Evolutionary conservation across 2,329 filamentous ascomycete species (phyloP).

Genomic region (Incumbomyces delicatus): DNA sequence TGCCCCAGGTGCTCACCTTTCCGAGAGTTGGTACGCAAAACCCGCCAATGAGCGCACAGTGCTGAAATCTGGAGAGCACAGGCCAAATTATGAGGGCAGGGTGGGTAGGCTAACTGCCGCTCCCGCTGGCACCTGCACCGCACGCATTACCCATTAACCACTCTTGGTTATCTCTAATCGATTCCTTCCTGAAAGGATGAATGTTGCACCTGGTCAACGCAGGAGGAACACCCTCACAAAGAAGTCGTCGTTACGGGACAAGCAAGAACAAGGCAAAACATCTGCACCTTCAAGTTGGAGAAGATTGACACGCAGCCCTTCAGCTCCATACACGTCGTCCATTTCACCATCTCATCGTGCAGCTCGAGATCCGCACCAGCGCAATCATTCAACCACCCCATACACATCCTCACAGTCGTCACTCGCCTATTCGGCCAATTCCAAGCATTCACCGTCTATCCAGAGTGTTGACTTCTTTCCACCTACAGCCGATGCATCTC

Average conservation of each 20-base stretch:
- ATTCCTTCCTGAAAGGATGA: constrained; percentile 3
- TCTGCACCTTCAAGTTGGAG: background rate
- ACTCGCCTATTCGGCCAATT: constrained; percentile 9
- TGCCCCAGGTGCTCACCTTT: no score
- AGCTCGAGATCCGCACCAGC: constrained; percentile 4
- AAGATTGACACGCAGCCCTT: constrained; percentile 3
- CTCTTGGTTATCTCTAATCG: background rate
- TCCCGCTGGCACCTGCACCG: no score
- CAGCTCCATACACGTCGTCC: constrained; percentile 6
- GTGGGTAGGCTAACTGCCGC: no score
- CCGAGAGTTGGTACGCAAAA: no score
- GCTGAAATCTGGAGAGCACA: no score
- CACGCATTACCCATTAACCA: no score
- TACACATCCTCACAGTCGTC: constrained; percentile 5
- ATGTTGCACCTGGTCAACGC: background rate
- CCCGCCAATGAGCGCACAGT: no score
- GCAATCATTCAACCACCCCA: constrained; percentile 1
- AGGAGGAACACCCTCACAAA: constrained; percentile 7
- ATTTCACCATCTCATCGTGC: background rate
- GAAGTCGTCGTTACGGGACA: constrained; percentile 4
- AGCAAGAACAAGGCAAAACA: background rate
- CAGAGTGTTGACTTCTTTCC: constrained; percentile 25
- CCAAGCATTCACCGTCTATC: constrained; percentile 30
- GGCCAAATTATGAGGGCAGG: no score
- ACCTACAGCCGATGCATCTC: constrained; percentile 26